A percentile compares a stretch with the other conserved stretches of the same genome.
These are phyloP conservation scores for Moesziomyces sp. DNA, from an alignment of 1,284 basidiomycete species.

Conservation along the genomic window DNA sequence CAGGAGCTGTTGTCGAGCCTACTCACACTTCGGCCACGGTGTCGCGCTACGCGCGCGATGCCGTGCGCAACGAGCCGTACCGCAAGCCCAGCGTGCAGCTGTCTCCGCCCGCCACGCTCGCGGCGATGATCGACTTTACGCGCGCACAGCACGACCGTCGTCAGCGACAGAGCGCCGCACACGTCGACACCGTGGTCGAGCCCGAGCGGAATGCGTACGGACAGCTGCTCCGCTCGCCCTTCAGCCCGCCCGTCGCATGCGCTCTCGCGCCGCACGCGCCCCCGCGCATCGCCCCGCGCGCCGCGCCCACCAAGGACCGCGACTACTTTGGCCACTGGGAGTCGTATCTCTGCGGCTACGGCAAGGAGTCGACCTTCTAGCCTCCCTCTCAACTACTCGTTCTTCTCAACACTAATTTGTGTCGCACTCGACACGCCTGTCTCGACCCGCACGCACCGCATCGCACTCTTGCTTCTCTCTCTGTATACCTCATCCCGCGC, in stretches of 20 bases:
- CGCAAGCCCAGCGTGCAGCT: constrained; percentile 5
- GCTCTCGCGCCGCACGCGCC: constrained; percentile 6
- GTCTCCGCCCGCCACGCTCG: constrained; percentile 14
- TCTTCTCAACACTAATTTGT: not conserved
- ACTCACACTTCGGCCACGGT: not conserved
- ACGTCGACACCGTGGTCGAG: not conserved
- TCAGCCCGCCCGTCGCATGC: constrained; percentile 1
- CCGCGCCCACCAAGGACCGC: not conserved
- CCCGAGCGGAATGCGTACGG: constrained; percentile 12
- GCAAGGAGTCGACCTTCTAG: constrained; percentile 40
- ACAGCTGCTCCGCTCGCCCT: constrained; percentile 15
- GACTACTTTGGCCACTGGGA: constrained; percentile 44
- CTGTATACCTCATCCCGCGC: not conserved
- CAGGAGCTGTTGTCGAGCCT: constrained; percentile 1
- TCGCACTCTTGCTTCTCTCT: constrained; percentile 1
- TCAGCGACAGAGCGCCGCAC: not conserved
- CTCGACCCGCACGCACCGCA: not conserved
- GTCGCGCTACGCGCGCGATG: constrained; percentile 14
- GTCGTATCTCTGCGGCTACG: constrained; percentile 27
- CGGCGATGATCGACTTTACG: constrained; percentile 32
- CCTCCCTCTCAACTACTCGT: not conserved
- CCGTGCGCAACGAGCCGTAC: constrained; percentile 2
- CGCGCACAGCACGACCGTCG: constrained; percentile 5
- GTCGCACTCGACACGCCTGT: no score
- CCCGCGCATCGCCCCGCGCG: constrained; percentile 16